Evolutionary conservation across 1,284 basidiomycete species (phyloP).

Genomic region (Flammula alnicola): DNA sequence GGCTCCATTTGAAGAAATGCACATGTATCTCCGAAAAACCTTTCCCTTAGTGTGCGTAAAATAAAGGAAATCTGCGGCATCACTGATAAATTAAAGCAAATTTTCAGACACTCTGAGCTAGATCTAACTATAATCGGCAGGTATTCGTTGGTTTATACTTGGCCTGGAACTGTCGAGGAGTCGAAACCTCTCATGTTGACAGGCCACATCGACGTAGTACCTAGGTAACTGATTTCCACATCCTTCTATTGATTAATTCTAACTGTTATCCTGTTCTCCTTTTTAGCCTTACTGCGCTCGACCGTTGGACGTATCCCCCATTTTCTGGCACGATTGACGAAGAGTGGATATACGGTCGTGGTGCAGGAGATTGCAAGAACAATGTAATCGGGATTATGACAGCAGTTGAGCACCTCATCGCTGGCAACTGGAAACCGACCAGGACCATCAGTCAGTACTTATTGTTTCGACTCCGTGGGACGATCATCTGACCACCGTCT

Average conservation of each 20-base stretch:
- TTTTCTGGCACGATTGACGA: constrained; percentile 57
- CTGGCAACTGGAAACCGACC: constrained; percentile 46
- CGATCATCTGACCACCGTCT: not conserved
- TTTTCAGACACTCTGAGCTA: constrained; percentile 52
- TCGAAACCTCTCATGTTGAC: constrained; percentile 71
- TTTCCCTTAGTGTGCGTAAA: constrained; percentile 31
- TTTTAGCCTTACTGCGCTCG: constrained; percentile 53
- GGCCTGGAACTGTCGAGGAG: constrained; percentile 56
- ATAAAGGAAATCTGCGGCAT: not conserved
- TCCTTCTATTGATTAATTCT: not conserved
- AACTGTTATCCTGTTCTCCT: constrained; percentile 43
- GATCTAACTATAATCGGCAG: constrained; percentile 63
- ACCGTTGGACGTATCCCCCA: constrained; percentile 59
- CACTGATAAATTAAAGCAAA: not conserved
- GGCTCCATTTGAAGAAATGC: constrained; percentile 31
- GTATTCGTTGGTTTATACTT: constrained; percentile 68
- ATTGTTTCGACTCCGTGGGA: not conserved
- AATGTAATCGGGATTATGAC: constrained; percentile 52
- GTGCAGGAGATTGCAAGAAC: constrained; percentile 54
- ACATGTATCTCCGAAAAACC: constrained; percentile 27
- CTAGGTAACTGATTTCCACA: constrained; percentile 19
- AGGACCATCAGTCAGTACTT: constrained; percentile 42
- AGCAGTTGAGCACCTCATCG: constrained; percentile 52
- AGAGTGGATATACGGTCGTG: constrained; percentile 55
- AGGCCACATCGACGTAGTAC: constrained; percentile 64